Evolutionary conservation across 768 basidiomycete species (phyloP), one percentile per base, ranked within the genome.

Genomic region (Termitomyces sp.): DNA sequence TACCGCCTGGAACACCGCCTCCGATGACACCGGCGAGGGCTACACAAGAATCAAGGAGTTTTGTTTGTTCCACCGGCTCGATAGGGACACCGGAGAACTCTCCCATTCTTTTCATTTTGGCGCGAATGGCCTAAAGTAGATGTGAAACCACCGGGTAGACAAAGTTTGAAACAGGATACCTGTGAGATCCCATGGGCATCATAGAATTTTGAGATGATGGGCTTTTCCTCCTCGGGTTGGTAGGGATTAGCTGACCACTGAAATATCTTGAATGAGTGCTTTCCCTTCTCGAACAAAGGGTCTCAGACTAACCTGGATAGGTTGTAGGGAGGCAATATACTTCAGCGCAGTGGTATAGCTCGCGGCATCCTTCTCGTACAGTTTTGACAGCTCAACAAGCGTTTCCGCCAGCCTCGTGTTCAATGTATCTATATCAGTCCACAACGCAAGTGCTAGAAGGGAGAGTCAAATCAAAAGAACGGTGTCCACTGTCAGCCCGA

Each of bases 1-100:
- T 67, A 95, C 95, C 95, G 42, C 97, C 97, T 6, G 97, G 97
- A 5, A 98, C 97, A 20, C 96, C 96, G 26, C 95, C 95, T 22
- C 93, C 94, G 39, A 98, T 80, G 18, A 98, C 88, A 30, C 97
- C 97, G 3, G 89, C 84, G 62, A 89, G 81, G 14, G 80, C 74
- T 16, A 89, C 76, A 60, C 93, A 96, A 4, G 78, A 76, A 68
- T 98, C 84, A 48, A 99, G 79, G 22, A 99, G 81, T 42, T 76
- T 71, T 0, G 93, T 95, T 71, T 99, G 97, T 69, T 89, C 85
- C 4, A 79, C 71, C 1, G 97, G 97, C 71, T 99, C 97, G 59
- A 99, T 95, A 18, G 91, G 89, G 5, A 95, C 94, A 18, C 76
- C 83, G 0, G 90, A 83, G 3, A 79, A 72, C 7, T 74, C 72